These are phyloP conservation scores for Colletotrichum neosansevieriae DNA, from an alignment of 2,329 filamentous ascomycete species.

Conservation along the genomic window DNA sequence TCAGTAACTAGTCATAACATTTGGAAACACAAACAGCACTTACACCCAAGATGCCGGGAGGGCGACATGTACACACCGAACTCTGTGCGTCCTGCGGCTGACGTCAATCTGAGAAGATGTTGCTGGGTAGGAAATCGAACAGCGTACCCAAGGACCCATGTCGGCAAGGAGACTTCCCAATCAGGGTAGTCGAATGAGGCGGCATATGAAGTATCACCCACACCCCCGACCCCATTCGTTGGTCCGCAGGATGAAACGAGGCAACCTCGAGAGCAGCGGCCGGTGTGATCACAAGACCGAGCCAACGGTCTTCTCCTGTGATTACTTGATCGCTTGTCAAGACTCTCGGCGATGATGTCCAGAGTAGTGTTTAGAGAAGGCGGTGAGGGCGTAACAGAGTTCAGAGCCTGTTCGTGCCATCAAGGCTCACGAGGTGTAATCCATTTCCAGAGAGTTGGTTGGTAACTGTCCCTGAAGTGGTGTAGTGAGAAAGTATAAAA, in stretches of 20 bases:
- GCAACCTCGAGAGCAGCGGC: conserved; percentile 23
- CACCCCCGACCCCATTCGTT: conserved; percentile 28
- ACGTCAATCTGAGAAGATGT: conserved; percentile 19
- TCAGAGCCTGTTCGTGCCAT: background rate
- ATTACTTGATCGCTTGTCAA: conserved; percentile 7
- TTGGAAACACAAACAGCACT: conserved; percentile 3
- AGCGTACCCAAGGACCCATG: background rate
- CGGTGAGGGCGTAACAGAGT: conserved; percentile 19
- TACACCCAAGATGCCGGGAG: background rate
- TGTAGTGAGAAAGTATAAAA: conserved; percentile 1
- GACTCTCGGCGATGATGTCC: background rate
- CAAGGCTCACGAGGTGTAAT: background rate
- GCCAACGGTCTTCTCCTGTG: conserved; percentile 7
- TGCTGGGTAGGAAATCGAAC: background rate
- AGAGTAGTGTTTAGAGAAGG: background rate
- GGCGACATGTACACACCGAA: background rate
- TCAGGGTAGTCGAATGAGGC: conserved; percentile 31
- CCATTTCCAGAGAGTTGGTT: background rate
- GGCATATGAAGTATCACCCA: conserved; percentile 40
- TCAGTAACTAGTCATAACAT: conserved; percentile 7
- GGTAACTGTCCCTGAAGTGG: too few species aligned
- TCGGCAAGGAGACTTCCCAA: conserved; percentile 21
- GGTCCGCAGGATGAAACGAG: conserved; percentile 36
- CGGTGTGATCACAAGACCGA: conserved; percentile 28
- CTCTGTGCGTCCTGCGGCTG: conserved; percentile 25